Conservation (phyloP, 208 protist species). For the Trypanosoma boissoni region DNA sequence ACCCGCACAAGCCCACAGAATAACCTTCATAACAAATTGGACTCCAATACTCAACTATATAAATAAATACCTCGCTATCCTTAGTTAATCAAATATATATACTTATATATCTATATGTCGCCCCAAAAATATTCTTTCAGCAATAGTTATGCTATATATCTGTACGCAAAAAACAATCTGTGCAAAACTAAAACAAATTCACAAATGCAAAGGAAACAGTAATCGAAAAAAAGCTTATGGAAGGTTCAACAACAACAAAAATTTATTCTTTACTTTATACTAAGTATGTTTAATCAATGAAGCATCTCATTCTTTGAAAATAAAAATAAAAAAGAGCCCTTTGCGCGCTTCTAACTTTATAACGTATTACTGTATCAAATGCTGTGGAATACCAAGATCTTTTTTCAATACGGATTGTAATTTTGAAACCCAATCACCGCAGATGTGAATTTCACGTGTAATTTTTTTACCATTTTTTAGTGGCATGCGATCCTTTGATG, state of each 20-base stretch:
- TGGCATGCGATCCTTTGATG: slow-evolving; percentile 40
- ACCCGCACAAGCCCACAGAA: slow-evolving; percentile 50
- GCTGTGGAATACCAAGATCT: slow-evolving; percentile 32
- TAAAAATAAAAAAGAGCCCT: slow-evolving; percentile 7
- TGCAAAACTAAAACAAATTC: too few relatives aligned
- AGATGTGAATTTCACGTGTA: slow-evolving; percentile 52
- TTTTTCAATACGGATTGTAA: slow-evolving; percentile 37
- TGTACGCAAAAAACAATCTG: too few relatives aligned
- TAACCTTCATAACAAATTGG: slow-evolving; percentile 51
- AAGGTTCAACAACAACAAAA: too few relatives aligned
- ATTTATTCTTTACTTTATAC: too few relatives aligned
- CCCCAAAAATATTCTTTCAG: too few relatives aligned
- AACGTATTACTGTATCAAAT: slow-evolving; percentile 10
- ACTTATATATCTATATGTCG: too few relatives aligned
- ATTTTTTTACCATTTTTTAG: slow-evolving; percentile 62
- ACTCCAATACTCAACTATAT: neutral
- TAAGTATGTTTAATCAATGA: slow-evolving; percentile 10
- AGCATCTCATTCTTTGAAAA: neutral
- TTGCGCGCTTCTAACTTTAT: too few relatives aligned
- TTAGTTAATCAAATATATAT: too few relatives aligned
- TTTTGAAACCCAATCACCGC: slow-evolving; percentile 38
- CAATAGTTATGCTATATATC: too few relatives aligned
- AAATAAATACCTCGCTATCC: slow-evolving; percentile 4
- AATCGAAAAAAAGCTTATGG: too few relatives aligned
- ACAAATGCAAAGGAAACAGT: too few relatives aligned